Evolutionary conservation across 2,329 filamentous ascomycete genomes (phyloP), one percentile per base, ranked within the genome.

Genomic region (Diaporthe citriasiana): DNA sequence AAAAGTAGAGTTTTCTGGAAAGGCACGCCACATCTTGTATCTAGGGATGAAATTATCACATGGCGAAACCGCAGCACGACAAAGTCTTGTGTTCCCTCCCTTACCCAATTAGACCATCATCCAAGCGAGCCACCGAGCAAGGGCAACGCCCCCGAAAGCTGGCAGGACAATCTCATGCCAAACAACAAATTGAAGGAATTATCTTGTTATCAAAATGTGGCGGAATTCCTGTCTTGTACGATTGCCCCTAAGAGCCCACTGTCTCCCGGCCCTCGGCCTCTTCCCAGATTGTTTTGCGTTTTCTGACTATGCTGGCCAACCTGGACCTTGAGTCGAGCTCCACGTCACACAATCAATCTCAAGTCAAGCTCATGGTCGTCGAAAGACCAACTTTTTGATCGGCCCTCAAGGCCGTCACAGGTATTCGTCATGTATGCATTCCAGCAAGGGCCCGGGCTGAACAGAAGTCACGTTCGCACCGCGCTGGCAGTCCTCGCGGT

Each of bases 1-100:
- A 17, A 40, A 12, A 22, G 42, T 47, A 17, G 38, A 13, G 9
- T 25, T 17, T 17, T 55, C 33, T 15, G 8, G 2, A 51, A 8
- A 2, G 13, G 12, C n/a, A 27, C n/a, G 22, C n/a, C 56, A 33
- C 19, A 10, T 35, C 5, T n/a, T 9, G 40, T 15, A 12, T 65
- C 59, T 35, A 50, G 59, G 40, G 42, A 65, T 30, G 19, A 10
- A 10, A 35, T 13, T 22, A 5, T 33, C 40, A 47, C 40, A 33
- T 35, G n/a, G 59, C 17, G 42, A 47, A 40, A 19, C 25, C 7
- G 30, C 51, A n/a, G 33, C 56, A 40, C 13, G 33, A 25, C 15
- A 35, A 56, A 27, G 17, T 35, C 53, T 35, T 40, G 56, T 59
- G 17, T 59, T 59, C n/a, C 35, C 56, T 56, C 35, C 35, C 56